These are phyloP conservation scores for Kodamaea leandrae DNA, from an alignment of 805 yeast species.

Conservation along the genomic window DNA sequence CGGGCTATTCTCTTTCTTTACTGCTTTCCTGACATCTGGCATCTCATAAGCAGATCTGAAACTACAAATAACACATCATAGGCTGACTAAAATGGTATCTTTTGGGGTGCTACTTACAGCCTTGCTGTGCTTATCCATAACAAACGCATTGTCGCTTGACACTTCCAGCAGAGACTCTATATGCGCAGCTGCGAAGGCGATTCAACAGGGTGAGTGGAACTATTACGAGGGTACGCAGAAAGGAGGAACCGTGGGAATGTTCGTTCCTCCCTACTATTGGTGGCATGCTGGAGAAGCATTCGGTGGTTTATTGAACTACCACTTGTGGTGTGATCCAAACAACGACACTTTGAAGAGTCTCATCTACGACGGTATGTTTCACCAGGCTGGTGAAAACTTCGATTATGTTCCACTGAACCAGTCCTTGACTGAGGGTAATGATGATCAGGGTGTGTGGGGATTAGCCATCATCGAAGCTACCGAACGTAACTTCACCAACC, in stretches of 20 bases:
- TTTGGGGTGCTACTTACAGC: conserved; percentile 6
- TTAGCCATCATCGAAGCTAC: conserved; percentile 47
- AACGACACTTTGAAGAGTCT: conserved; percentile 29
- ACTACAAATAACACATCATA: background rate
- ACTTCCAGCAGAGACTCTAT: conserved; percentile 34
- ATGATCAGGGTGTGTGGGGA: conserved; percentile 55
- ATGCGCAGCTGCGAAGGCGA: conserved; percentile 37
- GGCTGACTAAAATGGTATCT: conserved; percentile 8
- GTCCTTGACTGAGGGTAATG: conserved; percentile 48
- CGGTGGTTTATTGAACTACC: conserved; percentile 45
- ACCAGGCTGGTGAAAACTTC: conserved; percentile 41
- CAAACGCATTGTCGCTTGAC: conserved; percentile 30
- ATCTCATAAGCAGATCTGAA: too few species aligned
- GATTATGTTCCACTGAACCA: conserved; percentile 47
- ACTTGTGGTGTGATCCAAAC: conserved; percentile 34
- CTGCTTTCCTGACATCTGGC: background rate
- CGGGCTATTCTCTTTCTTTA: background rate
- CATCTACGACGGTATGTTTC: conserved; percentile 40
- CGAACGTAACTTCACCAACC: conserved; percentile 45
- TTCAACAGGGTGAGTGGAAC: conserved; percentile 42
- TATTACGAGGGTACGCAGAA: conserved; percentile 41
- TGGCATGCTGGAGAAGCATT: conserved; percentile 54
- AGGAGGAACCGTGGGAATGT: conserved; percentile 50
- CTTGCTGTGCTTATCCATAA: conserved; percentile 3
- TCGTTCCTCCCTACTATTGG: conserved; percentile 47